These are phyloP conservation scores for Macrophomina phaseolina DNA, from an alignment of 2,329 filamentous ascomycete genomes.

Conservation along the genomic window DNA sequence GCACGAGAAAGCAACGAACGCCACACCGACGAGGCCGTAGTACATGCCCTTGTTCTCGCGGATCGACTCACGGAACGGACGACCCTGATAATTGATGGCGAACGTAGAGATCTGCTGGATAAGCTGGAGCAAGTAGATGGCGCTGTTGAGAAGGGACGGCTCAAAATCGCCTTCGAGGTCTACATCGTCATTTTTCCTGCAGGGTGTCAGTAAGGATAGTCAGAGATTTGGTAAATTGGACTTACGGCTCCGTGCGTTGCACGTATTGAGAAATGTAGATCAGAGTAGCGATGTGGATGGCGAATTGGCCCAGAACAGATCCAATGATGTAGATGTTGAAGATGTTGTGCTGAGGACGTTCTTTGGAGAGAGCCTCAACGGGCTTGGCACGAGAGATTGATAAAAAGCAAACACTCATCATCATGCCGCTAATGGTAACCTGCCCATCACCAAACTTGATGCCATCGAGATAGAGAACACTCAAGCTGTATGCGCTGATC, in stretches of 20 bases:
- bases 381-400: conserved; percentile 97
- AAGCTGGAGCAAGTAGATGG: conserved; percentile 94
- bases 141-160: conserved; percentile 92
- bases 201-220: conserved; percentile 40
- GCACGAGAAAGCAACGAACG: conserved; percentile 89
- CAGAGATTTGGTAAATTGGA: conserved; percentile 50
- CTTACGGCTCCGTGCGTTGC: conserved; percentile 82
- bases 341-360: conserved; percentile 96
- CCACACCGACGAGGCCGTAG: conserved; percentile 90
- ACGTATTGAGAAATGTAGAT: conserved; percentile 94
- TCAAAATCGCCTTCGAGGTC: conserved; percentile 95
- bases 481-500: conserved; percentile 96
- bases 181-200: conserved; percentile 64
- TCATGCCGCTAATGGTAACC: conserved; percentile 98
- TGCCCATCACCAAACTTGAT: conserved; percentile 99
- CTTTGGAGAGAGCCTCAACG: conserved; percentile 93
- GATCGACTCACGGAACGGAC: conserved; percentile 95
- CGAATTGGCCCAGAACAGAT: conserved; percentile 95
- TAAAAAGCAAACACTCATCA: conserved; percentile 99
- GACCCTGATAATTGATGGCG: conserved; percentile 98
- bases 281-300: conserved; percentile 89
- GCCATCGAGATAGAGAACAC: conserved; percentile 93
- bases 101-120: conserved; percentile 99
- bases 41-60: conserved; percentile 98
- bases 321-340: conserved; percentile 99